Evolutionary conservation across 2,329 filamentous ascomycete species (phyloP), one percentile per base, ranked within the genome.

Genomic region (Xylaria hypoxylon): DNA sequence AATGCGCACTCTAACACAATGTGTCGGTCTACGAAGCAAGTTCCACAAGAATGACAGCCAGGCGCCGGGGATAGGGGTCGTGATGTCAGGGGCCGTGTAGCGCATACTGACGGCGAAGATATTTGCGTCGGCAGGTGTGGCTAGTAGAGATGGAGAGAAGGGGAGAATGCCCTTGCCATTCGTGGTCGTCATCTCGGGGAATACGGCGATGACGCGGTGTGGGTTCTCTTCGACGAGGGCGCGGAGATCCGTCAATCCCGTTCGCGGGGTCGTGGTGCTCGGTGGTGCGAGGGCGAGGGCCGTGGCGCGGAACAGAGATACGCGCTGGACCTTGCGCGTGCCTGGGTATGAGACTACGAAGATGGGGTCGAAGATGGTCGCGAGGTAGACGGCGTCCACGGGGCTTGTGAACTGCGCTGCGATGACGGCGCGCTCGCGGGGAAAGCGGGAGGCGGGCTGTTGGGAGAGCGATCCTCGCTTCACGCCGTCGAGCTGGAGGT

Each of bases 401-500:
- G 96, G 96, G 10, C 92, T 96, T 38, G 94, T 97, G 78, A 94
- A 96, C 68, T 93, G 96, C 58, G 92, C 91, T 55, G 93, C 94
- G 74, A 99, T 96, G 72, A 99, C 85, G 62, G 90, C 92, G 52
- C 92, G 89, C 4, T 90, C 88, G 62, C 91, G 88, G 1, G 96
- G 96, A 19, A 98, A 88, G 45, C 93, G 89, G 66, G 89, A 84
- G 63, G 85, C 82, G 44, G 91, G 89, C 73, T 94, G 90, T 75
- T 91, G 90, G 52, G 91, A 90, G 35, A 97, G 84, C 28, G 91
- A 94, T 81, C 96, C 96, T 81, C 94, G 92, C 80, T 93, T 94
- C 60, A 99, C 96, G 65, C 95, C 95, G 78, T 99, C 96, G 71
- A 99, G 93, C 79, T 97, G 95, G n/a, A 99, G 84, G 80, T 99